Evolutionary conservation across 441 rosid species (phyloP).

Genomic region (Adansonia grandidieri): DNA sequence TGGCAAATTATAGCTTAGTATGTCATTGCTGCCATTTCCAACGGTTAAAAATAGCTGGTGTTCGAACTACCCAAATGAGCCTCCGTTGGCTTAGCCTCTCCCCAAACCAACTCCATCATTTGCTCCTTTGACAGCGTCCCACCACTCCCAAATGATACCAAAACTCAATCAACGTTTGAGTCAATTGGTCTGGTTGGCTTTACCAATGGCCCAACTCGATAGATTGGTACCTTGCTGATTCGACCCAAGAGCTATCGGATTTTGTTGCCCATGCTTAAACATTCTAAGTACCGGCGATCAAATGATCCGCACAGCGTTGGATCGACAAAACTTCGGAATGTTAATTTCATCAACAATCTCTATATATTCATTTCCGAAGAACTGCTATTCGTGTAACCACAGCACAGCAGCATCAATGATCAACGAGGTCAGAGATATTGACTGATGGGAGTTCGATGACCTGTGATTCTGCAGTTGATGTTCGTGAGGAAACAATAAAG

Average conservation of each 20-base stretch:
- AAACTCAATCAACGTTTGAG: conserved; percentile 38
- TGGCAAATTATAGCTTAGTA: background rate
- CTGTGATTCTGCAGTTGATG: conserved; percentile 35
- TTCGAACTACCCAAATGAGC: conserved; percentile 35
- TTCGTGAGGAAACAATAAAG: conserved; percentile 27
- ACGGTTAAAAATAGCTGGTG: conserved; percentile 15
- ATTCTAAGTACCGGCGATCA: conserved; percentile 34
- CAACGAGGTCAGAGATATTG: conserved; percentile 37
- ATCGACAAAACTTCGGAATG: conserved; percentile 33
- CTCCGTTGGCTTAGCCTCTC: conserved; percentile 34
- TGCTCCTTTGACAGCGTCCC: conserved; percentile 40
- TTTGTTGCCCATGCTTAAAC: conserved; percentile 19
- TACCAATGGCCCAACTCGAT: conserved; percentile 43
- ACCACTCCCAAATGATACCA: conserved; percentile 56
- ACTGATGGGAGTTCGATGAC: conserved; percentile 38
- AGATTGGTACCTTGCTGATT: conserved; percentile 39
- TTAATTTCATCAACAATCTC: conserved; percentile 37
- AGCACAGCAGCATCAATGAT: background rate
- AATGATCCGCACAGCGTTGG: conserved; percentile 25
- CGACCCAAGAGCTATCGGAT: conserved; percentile 24
- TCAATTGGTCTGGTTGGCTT: background rate
- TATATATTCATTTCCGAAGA: conserved; percentile 43
- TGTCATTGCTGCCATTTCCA: background rate
- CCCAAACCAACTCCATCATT: conserved; percentile 31
- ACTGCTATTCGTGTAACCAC: background rate